phyloP scores from a whole-genome alignment of 23 red algal genomes.

The Gracilaria vermiculophylla region DNA sequence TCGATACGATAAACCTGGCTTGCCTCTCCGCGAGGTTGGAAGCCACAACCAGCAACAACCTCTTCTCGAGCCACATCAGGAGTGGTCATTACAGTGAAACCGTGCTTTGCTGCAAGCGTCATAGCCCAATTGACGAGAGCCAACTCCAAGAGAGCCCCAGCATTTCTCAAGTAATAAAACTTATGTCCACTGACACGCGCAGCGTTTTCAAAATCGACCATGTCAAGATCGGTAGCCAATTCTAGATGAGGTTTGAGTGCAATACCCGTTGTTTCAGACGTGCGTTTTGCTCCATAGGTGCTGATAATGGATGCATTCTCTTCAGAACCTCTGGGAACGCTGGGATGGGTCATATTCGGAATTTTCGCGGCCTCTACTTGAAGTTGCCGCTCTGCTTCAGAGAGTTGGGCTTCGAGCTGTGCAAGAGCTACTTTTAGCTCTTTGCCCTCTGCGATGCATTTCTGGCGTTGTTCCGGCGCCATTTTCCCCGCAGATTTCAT shows the following conservation, averaged over 20 bases:
- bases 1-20: constrained; percentile 89
- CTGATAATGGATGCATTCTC: constrained; percentile 63
- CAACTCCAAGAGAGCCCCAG: constrained; percentile 92
- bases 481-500: constrained; percentile 82
- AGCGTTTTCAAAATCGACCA: constrained; percentile 94
- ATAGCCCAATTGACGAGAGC: constrained; percentile 96
- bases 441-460: constrained; percentile 83
- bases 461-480: constrained; percentile 52
- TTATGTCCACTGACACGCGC: constrained; percentile 86
- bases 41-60: constrained; percentile 91
- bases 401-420: constrained; percentile 60
- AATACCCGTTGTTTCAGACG: constrained; percentile 63
- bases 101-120: constrained; percentile 50
- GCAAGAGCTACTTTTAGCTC: constrained; percentile 64
- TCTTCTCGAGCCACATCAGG: constrained; percentile 91
- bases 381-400: constrained; percentile 51
- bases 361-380: constrained; percentile 63
- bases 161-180: constrained; percentile 97
- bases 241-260: constrained; percentile 67
- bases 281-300: constrained; percentile 31
- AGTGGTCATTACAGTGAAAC: constrained; percentile 90
- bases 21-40: constrained; percentile 86
- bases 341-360: constrained; percentile 93
- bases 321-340: constrained; percentile 80
- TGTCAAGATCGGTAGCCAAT: constrained; percentile 46